phyloP scores from a whole-genome alignment of 176 grass and related monocot species.

The Oryza australiensis region DNA sequence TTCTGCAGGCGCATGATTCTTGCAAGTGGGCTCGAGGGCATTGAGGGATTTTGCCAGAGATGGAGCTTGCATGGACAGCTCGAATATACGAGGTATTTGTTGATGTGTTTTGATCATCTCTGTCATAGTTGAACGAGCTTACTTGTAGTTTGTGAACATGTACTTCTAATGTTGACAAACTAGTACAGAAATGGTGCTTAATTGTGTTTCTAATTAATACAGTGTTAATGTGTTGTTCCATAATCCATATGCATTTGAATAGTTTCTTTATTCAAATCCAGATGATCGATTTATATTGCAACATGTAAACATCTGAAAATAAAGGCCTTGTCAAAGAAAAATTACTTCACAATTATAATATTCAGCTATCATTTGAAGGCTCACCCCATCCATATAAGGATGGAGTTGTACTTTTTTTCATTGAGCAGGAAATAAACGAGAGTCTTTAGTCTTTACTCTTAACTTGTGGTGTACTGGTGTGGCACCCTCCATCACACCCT shows the following conservation, averaged over 20 bases:
- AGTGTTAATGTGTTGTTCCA: background rate
- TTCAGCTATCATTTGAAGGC: background rate
- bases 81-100: conserved; percentile 58
- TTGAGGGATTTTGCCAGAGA: conserved; percentile 83
- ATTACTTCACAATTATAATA: background rate
- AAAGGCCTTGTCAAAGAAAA: background rate
- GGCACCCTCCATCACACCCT: too few relatives aligned
- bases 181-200: background rate
- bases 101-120: background rate
- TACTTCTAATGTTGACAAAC: background rate
- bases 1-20: conserved; percentile 69
- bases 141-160: background rate
- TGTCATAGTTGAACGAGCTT: background rate
- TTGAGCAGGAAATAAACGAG: background rate
- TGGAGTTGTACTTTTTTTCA: background rate
- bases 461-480: too few relatives aligned
- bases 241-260: background rate
- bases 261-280: background rate
- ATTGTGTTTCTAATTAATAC: background rate
- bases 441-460: background rate
- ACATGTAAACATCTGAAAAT: background rate
- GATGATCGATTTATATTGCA: background rate
- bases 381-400: background rate
- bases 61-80: conserved; percentile 86
- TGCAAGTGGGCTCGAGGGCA: conserved; percentile 64